phyloP scores from a whole-genome alignment of 176 grass and related monocot genomes.

The Oryza officinalis region DNA sequence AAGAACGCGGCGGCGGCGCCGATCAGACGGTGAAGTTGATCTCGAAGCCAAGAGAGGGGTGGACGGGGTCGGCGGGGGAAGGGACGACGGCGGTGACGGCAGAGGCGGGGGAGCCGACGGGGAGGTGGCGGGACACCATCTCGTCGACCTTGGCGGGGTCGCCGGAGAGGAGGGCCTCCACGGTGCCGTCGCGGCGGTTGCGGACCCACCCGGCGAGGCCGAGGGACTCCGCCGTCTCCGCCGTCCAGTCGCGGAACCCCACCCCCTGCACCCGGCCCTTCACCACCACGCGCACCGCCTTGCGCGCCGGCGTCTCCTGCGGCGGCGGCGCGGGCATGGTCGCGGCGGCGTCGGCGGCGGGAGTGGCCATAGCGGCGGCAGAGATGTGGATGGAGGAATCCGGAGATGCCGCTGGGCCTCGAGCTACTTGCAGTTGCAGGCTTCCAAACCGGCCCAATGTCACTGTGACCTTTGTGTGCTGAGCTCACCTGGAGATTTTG shows the following conservation, averaged over 20 bases:
- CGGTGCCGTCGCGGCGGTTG: constrained; percentile 74
- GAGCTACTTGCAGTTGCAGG: too few species aligned
- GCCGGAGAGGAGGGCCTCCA: constrained; percentile 80
- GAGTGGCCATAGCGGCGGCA: constrained; percentile 31
- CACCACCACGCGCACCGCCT: constrained; percentile 60
- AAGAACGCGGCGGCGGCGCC: neutral
- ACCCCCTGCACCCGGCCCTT: constrained; percentile 85
- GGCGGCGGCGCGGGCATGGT: neutral
- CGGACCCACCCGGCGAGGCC: constrained; percentile 81
- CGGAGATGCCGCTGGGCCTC: neutral
- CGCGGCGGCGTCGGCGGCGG: constrained; percentile 8
- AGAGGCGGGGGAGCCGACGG: constrained; percentile 40
- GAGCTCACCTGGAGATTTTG: too few species aligned
- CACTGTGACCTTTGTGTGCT: too few species aligned
- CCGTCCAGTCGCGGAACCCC: constrained; percentile 80
- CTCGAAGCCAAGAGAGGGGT: constrained; percentile 58
- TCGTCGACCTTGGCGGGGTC: constrained; percentile 58
- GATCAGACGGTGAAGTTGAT: constrained; percentile 61
- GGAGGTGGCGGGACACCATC: constrained; percentile 61
- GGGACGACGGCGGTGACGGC: constrained; percentile 59
- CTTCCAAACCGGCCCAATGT: too few species aligned
- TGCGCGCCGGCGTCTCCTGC: neutral
- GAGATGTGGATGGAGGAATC: neutral
- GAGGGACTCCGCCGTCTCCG: constrained; percentile 64
- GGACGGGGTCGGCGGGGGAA: constrained; percentile 50